Conservation (phyloP, 2,329 filamentous ascomycete species). For the Dactylellina haptotyla region DNA sequence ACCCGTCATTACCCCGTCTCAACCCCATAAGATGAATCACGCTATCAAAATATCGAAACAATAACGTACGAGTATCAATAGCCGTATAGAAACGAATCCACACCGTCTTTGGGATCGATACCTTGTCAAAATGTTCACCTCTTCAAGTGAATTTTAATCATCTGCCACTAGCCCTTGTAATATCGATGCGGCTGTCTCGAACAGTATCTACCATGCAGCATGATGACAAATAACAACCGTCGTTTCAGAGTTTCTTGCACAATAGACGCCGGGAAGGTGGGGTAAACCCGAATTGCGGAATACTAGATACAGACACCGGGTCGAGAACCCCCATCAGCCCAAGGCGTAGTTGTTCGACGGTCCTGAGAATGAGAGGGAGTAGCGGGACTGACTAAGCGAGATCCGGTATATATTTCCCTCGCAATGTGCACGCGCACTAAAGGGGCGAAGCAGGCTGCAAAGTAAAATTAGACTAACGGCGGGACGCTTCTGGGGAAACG, state of each 20-base stretch:
- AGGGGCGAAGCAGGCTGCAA: conserved; percentile 53
- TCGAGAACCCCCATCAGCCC: background rate
- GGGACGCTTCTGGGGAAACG: conserved; percentile 5
- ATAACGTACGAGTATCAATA: background rate
- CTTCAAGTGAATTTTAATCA: conserved; percentile 4
- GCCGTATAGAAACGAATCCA: background rate
- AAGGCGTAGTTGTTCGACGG: conserved; percentile 1
- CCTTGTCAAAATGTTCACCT: background rate
- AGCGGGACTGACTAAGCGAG: conserved; percentile 43
- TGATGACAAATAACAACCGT: conserved; percentile 33
- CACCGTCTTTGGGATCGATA: background rate
- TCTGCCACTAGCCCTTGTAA: conserved; percentile 7
- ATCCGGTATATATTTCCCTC: conserved; percentile 37
- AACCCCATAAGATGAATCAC: conserved; percentile 8
- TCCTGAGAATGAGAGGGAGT: background rate
- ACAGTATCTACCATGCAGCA: conserved; percentile 14
- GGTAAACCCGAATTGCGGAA: conserved; percentile 8
- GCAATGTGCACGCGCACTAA: conserved; percentile 21
- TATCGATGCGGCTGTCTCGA: conserved; percentile 26
- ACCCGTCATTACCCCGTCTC: conserved; percentile 6
- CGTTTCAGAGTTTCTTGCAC: conserved; percentile 14
- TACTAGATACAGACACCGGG: background rate
- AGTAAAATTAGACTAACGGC: conserved; percentile 47
- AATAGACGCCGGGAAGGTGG: conserved; percentile 16
- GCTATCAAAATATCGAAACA: background rate